phyloP scores from a whole-genome alignment of 179 eudicot genomes.

The Spergularia azorica region DNA sequence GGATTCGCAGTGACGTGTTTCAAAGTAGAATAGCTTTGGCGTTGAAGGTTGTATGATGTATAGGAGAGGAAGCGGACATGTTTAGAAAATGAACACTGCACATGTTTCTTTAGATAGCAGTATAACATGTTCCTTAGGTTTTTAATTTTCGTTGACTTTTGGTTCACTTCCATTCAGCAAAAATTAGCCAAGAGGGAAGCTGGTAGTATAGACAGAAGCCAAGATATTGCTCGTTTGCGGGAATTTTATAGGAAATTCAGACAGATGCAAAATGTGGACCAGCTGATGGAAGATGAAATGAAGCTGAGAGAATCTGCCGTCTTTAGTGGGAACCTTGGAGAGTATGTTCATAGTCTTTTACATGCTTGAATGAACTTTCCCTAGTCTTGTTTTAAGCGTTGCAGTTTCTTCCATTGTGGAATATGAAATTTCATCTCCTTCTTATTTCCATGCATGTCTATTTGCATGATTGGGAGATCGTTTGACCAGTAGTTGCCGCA shows the following conservation, averaged over 20 bases:
- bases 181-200: constrained; percentile 97
- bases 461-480: neutral
- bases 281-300: constrained; percentile 87
- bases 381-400: neutral
- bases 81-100: neutral
- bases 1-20: neutral
- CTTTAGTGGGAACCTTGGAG: constrained; percentile 89
- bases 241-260: constrained; percentile 87
- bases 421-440: neutral
- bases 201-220: constrained; percentile 92
- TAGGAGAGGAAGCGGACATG: no score
- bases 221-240: constrained; percentile 80
- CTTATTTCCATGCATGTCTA: neutral
- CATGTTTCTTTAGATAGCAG: neutral
- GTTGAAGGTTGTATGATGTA: no score
- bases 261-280: constrained; percentile 71
- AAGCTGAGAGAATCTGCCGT: constrained; percentile 79
- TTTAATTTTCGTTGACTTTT: neutral
- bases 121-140: neutral
- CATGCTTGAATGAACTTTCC: neutral
- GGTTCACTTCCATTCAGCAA: constrained; percentile 59
- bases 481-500: neutral
- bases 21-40: neutral
- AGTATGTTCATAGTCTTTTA: constrained; percentile 54
- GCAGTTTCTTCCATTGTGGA: neutral